Conservation (phyloP, 768 basidiomycete genomes). For the Pisolithus microcarpus region DNA sequence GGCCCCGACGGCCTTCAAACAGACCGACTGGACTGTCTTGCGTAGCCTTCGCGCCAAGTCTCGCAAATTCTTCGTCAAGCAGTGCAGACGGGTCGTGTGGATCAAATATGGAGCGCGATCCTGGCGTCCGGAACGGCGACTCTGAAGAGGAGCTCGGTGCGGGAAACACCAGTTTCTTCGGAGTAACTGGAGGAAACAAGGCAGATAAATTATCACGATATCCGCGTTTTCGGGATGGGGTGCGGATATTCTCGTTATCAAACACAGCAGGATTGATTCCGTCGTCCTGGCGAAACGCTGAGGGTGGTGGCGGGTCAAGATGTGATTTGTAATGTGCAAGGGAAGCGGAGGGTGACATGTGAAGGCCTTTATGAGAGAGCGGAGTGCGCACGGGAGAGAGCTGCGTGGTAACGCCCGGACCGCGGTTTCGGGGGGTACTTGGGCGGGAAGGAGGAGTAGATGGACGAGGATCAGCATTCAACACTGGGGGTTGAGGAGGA, state of each 20-base stretch:
- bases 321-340: slow-evolving; percentile 63
- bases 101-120: slow-evolving; percentile 45
- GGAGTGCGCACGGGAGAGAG: slow-evolving; percentile 61
- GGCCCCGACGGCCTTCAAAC: slow-evolving; percentile 50
- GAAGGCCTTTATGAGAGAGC: slow-evolving; percentile 58
- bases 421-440: slow-evolving; percentile 28
- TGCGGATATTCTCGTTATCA: slow-evolving; percentile 34
- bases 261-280: slow-evolving; percentile 32
- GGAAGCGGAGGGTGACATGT: slow-evolving; percentile 63
- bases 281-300: slow-evolving; percentile 19
- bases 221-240: slow-evolving; percentile 40
- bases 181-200: slow-evolving; percentile 35
- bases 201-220: slow-evolving; percentile 19
- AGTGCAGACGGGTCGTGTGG: slow-evolving; percentile 64
- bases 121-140: slow-evolving; percentile 46
- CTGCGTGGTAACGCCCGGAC: slow-evolving; percentile 25
- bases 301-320: slow-evolving; percentile 52
- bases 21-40: slow-evolving; percentile 62
- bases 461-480: slow-evolving; percentile 13
- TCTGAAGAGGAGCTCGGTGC: slow-evolving; percentile 22
- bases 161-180: slow-evolving; percentile 35
- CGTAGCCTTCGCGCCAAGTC: slow-evolving; percentile 35
- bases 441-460: slow-evolving; percentile 33
- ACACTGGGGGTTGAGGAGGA: slow-evolving; percentile 22
- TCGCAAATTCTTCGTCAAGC: slow-evolving; percentile 66